Conservation (phyloP, 2,329 filamentous ascomycete species). For the Aspergillus nomiae region DNA sequence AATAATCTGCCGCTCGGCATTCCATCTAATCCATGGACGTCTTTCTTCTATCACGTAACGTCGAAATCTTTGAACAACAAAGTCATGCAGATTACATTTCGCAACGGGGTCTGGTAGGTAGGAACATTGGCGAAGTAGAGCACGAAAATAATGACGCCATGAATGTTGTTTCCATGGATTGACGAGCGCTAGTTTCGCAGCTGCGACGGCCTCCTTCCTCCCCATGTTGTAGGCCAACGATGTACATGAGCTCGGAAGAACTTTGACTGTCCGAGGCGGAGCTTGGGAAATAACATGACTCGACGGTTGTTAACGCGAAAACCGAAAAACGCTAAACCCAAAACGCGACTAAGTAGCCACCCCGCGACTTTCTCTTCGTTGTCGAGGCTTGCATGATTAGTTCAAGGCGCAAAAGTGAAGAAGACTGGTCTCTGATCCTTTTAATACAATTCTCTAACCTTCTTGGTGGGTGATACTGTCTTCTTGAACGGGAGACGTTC, state of each 20-base stretch:
- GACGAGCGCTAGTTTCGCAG: not conserved
- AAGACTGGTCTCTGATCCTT: not conserved
- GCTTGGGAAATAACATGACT: constrained; percentile 19
- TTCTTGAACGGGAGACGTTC: not conserved
- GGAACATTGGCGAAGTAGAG: constrained; percentile 59
- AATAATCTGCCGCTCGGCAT: constrained; percentile 20
- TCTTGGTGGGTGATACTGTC: not conserved
- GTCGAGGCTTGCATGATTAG: not conserved
- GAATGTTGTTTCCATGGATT: constrained; percentile 4
- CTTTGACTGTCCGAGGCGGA: not conserved
- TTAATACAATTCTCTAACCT: not conserved
- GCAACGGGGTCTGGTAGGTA: constrained; percentile 63
- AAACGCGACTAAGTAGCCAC: constrained; percentile 25
- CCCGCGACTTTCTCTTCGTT: constrained; percentile 26
- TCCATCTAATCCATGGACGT: constrained; percentile 19
- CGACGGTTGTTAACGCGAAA: constrained; percentile 22
- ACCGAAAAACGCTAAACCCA: constrained; percentile 24
- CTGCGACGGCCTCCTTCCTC: not conserved
- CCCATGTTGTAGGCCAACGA: not conserved
- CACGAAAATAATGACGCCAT: constrained; percentile 55
- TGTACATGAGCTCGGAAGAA: not conserved
- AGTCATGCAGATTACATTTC: constrained; percentile 51
- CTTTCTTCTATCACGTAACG: constrained; percentile 32
- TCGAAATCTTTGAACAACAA: constrained; percentile 54
- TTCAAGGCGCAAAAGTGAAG: not conserved